Base-by-base conservation (phyloP, 306 rosid genomes). In the Herpetospermum pedunculosum region DNA sequence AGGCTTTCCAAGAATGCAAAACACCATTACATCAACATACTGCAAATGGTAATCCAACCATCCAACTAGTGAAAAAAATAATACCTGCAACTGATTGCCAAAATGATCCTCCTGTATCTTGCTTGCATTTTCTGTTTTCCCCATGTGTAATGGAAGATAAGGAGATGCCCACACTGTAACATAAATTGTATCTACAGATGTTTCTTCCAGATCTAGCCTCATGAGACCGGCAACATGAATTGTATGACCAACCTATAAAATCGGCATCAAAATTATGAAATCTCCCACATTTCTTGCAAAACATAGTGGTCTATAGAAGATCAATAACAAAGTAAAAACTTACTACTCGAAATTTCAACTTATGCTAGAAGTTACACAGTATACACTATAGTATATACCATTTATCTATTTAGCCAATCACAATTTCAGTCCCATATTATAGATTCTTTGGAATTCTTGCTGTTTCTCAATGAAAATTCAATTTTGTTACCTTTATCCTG, bases 151-250 rank as follows among this genome's bases (percentile, higher is more conserved):
- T 34, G 92, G 96, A 77, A 91, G 96, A 80, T 86, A 85, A 76
- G 89, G 84, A 75, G 98, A 94, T 25, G 98, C 97, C 98, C 97
- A 94, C 30, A 87, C 95, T 0, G 94, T 87, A 70, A 94, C 81
- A 77, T 91, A 94, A 25, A 94, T 80, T 48, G 97, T 81, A 29
- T 87, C 95, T 41, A 77, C 69, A 0, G 90, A 79, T 25, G 86
- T 81, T 81, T 94, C 92, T 80, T 89, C 96, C 28, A 94, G 26
- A 83, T 94, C 98, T 81, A 94, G 86, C 85, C 97, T 89, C 89
- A 88, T 83, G 43, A 94, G 88, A 74, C 98, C 98, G 70, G 95
- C 97, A 41, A 94, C 82, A 79, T 91, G 97, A 82, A 94, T 78
- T 13, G 96, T 85, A 78, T 91, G 84, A 64, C 98, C 97, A 74